A percentile compares a stretch with the other conserved stretches of the same genome.
These are phyloP conservation scores for Abelmoschus esculentus DNA, from an alignment of 345 rosid species.

Conservation along the genomic window DNA sequence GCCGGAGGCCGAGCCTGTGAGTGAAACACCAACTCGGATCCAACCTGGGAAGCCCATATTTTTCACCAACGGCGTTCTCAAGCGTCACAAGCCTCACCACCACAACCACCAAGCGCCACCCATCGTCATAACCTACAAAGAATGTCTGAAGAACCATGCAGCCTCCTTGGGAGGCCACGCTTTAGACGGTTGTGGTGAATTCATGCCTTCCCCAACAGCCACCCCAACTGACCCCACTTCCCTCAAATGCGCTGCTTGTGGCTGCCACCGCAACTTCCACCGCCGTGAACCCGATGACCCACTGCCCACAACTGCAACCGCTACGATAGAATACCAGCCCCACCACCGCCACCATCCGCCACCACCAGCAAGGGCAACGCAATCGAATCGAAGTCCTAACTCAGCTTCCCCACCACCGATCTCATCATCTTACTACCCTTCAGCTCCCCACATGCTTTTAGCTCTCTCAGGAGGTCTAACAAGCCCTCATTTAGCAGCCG, in stretches of 20 bases:
- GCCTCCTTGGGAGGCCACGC: slow-evolving; percentile 65
- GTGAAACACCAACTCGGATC: slow-evolving; percentile 50
- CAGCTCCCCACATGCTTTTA: slow-evolving; percentile 31
- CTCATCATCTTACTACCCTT: slow-evolving; percentile 66
- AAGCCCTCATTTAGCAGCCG: slow-evolving; percentile 10
- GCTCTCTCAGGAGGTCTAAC: slow-evolving; percentile 15
- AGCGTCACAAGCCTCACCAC: slow-evolving; percentile 38
- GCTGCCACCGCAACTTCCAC: too few relatives aligned
- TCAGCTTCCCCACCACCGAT: slow-evolving; percentile 81
- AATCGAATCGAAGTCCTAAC: slow-evolving; percentile 40
- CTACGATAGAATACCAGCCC: slow-evolving; percentile 44
- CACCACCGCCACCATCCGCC: slow-evolving; percentile 69
- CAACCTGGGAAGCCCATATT: slow-evolving; percentile 44
- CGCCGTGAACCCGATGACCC: too few relatives aligned
- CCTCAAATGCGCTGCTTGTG: too few relatives aligned
- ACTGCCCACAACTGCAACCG: slow-evolving; percentile 9
- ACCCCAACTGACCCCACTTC: slow-evolving; percentile 6
- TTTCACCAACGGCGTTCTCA: slow-evolving; percentile 61
- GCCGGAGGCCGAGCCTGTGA: slow-evolving; percentile 26
- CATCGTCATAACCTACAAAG: slow-evolving; percentile 33
- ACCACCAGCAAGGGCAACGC: slow-evolving; percentile 33
- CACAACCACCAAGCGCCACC: slow-evolving; percentile 24
- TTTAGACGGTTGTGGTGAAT: slow-evolving; percentile 77
- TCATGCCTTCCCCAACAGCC: slow-evolving; percentile 55
- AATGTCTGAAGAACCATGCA: slow-evolving; percentile 76